Evolutionary conservation across 1,284 basidiomycete genomes (phyloP).

Genomic region (Coniophora puteana): DNA sequence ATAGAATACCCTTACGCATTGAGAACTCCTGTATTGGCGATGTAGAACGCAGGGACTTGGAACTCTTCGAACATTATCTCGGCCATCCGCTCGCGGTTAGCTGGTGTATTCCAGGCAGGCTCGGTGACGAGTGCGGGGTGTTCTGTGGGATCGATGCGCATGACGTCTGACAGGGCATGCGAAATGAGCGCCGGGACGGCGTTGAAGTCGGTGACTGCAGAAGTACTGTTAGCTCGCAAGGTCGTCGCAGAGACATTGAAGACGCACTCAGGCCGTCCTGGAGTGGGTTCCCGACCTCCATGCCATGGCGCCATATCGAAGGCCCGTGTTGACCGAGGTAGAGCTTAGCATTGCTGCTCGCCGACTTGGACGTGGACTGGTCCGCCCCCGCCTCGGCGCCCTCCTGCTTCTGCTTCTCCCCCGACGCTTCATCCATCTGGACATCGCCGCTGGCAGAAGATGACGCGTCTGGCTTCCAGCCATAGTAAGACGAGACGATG

Average conservation of each 20-base stretch:
- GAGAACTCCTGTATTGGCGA: conserved; percentile 94
- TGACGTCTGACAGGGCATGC: conserved; percentile 72
- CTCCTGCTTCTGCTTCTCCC: conserved; percentile 31
- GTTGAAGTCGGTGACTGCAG: conserved; percentile 74
- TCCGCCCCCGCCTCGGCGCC: conserved; percentile 15
- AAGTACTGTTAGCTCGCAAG: conserved; percentile 11
- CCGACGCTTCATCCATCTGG: conserved; percentile 46
- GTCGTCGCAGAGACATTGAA: no score
- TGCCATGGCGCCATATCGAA: conserved; percentile 85
- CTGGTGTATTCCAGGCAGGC: conserved; percentile 91
- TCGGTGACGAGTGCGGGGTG: conserved; percentile 95
- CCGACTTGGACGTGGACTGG: no score
- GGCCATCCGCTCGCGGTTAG: conserved; percentile 88
- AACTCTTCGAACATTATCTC: conserved; percentile 98
- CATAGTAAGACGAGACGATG: conserved; percentile 88
- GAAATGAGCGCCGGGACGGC: conserved; percentile 72
- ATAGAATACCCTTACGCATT: conserved; percentile 67
- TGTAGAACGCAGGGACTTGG: conserved; percentile 92
- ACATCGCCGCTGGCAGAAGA: conserved; percentile 46
- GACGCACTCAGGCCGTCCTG: conserved; percentile 81
- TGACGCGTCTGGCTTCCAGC: conserved; percentile 68
- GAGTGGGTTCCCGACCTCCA: conserved; percentile 87
- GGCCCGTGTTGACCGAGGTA: conserved; percentile 91
- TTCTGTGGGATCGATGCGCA: conserved; percentile 73
- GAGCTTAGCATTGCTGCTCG: conserved; percentile 59